Evolutionary conservation across 306 rosid genomes (phyloP).

Genomic region (Adenanthera pavonina): DNA sequence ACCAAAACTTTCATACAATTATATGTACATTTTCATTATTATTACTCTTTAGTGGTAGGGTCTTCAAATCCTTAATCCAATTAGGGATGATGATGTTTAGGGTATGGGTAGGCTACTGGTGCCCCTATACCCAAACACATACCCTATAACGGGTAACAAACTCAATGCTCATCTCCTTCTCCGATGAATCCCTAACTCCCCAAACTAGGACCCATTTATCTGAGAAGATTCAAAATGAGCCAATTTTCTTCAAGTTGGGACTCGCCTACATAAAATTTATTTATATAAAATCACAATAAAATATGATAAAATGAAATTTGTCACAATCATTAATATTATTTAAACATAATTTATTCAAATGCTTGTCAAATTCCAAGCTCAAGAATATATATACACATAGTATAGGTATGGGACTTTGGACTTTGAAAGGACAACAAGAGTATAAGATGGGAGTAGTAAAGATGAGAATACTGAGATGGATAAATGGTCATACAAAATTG

Average conservation of each 20-base stretch:
- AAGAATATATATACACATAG: not conserved
- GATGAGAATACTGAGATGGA: too few species aligned
- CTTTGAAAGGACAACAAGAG: too few species aligned
- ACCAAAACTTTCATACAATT: not conserved
- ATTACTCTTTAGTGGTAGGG: not conserved
- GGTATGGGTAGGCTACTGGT: not conserved
- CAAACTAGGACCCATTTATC: not conserved
- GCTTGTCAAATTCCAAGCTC: not conserved
- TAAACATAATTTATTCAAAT: not conserved
- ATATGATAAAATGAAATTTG: not conserved
- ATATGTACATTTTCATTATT: not conserved
- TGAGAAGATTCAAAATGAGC: too few species aligned
- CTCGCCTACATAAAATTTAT: not conserved
- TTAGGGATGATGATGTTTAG: not conserved
- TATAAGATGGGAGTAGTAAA: too few species aligned
- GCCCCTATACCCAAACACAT: not conserved
- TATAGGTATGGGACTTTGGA: too few species aligned
- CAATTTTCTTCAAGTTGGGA: too few species aligned
- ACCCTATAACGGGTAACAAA: not conserved
- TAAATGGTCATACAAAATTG: too few species aligned
- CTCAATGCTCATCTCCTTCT: not conserved
- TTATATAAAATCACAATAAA: not conserved
- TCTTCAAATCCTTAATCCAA: not conserved
- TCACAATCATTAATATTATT: not conserved
- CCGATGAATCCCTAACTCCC: not conserved